Conservation (phyloP, 129 eudicot species). For the Scalesia atractyloides region DNA sequence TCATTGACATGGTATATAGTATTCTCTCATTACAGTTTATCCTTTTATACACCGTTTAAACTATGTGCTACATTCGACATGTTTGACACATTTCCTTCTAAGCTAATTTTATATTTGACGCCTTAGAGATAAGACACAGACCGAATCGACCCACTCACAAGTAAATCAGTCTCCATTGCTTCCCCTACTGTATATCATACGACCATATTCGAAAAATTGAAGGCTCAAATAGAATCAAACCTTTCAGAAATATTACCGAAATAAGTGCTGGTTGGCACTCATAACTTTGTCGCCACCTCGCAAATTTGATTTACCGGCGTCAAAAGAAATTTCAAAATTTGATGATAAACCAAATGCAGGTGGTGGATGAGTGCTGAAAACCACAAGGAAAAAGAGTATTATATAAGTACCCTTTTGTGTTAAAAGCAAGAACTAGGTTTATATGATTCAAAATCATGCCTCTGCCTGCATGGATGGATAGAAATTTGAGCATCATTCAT, state of each 20-base stretch:
- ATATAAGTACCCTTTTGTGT: conserved; percentile 5
- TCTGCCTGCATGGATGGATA: conserved; percentile 43
- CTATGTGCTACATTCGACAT: not conserved
- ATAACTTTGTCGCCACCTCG: conserved; percentile 56
- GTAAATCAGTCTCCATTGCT: not conserved
- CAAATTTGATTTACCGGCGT: conserved; percentile 43
- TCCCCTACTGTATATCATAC: not conserved
- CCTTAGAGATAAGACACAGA: not conserved
- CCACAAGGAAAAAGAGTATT: conserved; percentile 15
- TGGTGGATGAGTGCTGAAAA: conserved; percentile 60
- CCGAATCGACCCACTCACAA: not conserved
- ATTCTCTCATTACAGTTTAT: not conserved
- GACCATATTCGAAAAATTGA: conserved; percentile 11
- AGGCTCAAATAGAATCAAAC: conserved; percentile 64
- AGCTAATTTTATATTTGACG: not conserved
- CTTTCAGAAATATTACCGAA: conserved; percentile 75
- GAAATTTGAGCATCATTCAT: conserved; percentile 44
- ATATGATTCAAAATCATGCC: conserved; percentile 26
- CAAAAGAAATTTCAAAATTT: conserved; percentile 52
- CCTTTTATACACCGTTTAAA: not conserved
- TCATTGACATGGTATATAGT: not conserved
- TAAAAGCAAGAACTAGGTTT: conserved; percentile 14
- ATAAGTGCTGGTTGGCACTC: conserved; percentile 63
- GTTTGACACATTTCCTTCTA: not conserved
- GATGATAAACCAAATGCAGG: conserved; percentile 74